phyloP scores from a whole-genome alignment of 148 eudicot species.

The Gaultheria prostrata region DNA sequence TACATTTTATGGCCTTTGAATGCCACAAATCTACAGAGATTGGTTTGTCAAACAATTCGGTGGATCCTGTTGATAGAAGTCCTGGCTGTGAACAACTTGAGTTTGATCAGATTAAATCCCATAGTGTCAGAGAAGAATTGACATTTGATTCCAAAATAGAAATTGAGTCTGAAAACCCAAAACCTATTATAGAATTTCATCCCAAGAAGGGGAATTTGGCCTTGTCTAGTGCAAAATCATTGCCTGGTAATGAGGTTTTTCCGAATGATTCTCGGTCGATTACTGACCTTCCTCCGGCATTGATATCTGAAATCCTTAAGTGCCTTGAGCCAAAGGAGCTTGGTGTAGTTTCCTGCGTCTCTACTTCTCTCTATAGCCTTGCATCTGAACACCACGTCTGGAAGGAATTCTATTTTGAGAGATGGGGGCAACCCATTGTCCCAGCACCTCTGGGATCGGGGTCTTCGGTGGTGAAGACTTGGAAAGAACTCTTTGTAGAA shows the following conservation, averaged over 20 bases:
- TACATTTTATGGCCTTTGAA: constrained; percentile 87
- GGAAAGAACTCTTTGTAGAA: constrained; percentile 95
- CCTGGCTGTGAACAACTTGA: constrained; percentile 31
- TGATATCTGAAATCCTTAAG: constrained; percentile 81
- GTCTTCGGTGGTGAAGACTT: constrained; percentile 58
- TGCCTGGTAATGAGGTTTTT: constrained; percentile 34
- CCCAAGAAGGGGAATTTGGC: constrained; percentile 26
- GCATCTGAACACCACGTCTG: constrained; percentile 79
- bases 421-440: constrained; percentile 78
- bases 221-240: constrained; percentile 22
- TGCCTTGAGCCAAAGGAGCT: constrained; percentile 94
- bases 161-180: constrained; percentile 29
- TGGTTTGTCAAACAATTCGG: constrained; percentile 35
- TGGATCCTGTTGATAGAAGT: constrained; percentile 29
- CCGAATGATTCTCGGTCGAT: constrained; percentile 39
- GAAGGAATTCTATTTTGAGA: constrained; percentile 89
- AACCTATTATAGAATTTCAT: constrained; percentile 23
- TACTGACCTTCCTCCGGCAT: constrained; percentile 70
- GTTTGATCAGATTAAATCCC: constrained; percentile 21
- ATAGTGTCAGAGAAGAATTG: constrained; percentile 15
- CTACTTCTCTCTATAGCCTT: constrained; percentile 52
- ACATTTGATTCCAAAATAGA: constrained; percentile 24
- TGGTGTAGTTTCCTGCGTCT: constrained; percentile 85
- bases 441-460: constrained; percentile 33
- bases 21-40: constrained; percentile 49